These are phyloP conservation scores for Trichophyton equinum DNA, from an alignment of 2,329 filamentous ascomycete genomes.

Conservation along the genomic window DNA sequence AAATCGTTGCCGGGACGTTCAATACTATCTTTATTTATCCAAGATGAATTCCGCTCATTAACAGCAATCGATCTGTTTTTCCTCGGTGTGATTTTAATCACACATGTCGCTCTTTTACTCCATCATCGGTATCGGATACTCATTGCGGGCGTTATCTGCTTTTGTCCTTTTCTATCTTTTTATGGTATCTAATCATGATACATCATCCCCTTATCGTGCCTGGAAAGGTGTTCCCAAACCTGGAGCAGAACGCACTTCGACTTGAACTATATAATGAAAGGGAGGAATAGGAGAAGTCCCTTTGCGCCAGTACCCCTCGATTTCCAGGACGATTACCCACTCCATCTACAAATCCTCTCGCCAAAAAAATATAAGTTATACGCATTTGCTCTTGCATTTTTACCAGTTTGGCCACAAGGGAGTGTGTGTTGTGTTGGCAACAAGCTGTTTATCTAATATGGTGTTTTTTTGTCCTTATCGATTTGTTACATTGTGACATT, in stretches of 20 bases:
- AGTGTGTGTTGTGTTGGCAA: too few species aligned
- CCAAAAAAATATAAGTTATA: not conserved
- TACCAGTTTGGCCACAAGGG: not conserved
- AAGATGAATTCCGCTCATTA: not conserved
- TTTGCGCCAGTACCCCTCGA: not conserved
- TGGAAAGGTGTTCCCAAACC: not conserved
- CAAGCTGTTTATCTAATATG: not conserved
- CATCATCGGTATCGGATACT: not conserved
- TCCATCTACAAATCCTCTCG: not conserved
- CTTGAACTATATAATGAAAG: not conserved
- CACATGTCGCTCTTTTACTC: not conserved
- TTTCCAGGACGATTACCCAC: not conserved
- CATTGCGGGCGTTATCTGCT: not conserved
- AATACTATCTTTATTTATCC: not conserved
- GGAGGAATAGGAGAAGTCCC: not conserved
- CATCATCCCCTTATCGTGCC: not conserved
- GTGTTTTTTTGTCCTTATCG: not conserved
- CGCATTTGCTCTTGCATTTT: not conserved
- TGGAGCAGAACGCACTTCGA: not conserved
- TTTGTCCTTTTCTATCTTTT: not conserved
- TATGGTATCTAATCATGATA: not conserved
- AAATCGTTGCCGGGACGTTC: not conserved
- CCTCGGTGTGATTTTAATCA: not conserved
- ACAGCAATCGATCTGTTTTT: not conserved
- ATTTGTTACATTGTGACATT: not conserved